phyloP scores from a whole-genome alignment of 306 rosid genomes.

The Casuarina cunninghamiana region DNA sequence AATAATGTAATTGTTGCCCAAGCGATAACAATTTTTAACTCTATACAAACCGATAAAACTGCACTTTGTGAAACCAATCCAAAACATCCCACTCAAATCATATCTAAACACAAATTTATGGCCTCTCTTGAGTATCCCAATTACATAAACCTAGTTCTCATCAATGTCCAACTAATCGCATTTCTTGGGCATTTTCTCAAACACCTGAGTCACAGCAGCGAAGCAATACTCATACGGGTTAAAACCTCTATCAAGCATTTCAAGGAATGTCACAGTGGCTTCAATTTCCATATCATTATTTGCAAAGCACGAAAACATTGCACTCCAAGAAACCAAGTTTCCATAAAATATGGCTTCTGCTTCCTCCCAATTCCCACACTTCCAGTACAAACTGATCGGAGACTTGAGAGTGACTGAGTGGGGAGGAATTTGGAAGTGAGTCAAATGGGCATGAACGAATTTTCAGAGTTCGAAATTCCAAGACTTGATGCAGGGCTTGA shows the following conservation, averaged over 20 bases:
- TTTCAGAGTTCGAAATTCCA: constrained; percentile 36
- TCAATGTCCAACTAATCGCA: constrained; percentile 59
- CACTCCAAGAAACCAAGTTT: constrained; percentile 53
- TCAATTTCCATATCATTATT: constrained; percentile 35
- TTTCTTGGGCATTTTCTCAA: constrained; percentile 49
- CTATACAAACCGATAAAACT: constrained; percentile 44
- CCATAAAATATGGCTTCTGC: constrained; percentile 35
- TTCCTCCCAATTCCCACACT: constrained; percentile 36
- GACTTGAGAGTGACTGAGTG: constrained; percentile 54
- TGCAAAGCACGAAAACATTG: constrained; percentile 56
- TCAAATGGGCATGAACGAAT: constrained; percentile 48
- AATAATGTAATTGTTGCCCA: constrained; percentile 59
- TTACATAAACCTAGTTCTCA: constrained; percentile 58
- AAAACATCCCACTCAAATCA: constrained; percentile 41
- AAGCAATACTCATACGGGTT: constrained; percentile 60
- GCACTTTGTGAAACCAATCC: constrained; percentile 50
- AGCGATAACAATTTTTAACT: constrained; percentile 35
- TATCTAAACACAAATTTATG: constrained; percentile 34
- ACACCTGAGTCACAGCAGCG: constrained; percentile 47
- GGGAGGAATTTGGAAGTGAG: constrained; percentile 34
- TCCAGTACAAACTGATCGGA: constrained; percentile 55
- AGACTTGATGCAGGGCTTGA: constrained; percentile 54
- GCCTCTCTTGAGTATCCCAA: constrained; percentile 39
- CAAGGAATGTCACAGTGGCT: constrained; percentile 40
- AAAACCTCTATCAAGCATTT: no score